Evolutionary conservation across 1,284 basidiomycete genomes (phyloP).

Genomic region (Tremellales sp.): DNA sequence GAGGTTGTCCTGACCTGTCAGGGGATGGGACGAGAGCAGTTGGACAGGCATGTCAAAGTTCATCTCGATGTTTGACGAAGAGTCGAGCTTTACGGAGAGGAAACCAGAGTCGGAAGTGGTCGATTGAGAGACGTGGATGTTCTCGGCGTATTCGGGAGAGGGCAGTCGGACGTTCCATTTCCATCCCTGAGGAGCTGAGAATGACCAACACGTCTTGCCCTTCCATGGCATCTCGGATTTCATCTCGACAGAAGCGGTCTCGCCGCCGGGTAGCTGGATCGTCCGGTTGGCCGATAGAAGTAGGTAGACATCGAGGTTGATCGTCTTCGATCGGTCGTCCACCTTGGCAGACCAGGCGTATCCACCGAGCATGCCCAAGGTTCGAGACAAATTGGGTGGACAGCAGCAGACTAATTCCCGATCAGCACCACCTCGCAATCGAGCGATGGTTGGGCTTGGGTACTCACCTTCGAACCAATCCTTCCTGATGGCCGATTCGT

Average conservation of each 20-base stretch:
- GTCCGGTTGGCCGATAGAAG: slow-evolving; percentile 14
- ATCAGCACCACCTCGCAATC: neutral
- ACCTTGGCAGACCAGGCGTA: slow-evolving; percentile 14
- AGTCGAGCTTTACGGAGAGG: neutral
- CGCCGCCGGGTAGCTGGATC: slow-evolving; percentile 15
- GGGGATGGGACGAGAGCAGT: slow-evolving; percentile 17
- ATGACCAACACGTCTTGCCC: slow-evolving; percentile 9
- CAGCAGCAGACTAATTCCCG: slow-evolving; percentile 16
- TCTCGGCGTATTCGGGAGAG: slow-evolving; percentile 13
- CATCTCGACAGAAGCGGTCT: slow-evolving; percentile 13
- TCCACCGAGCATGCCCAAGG: slow-evolving; percentile 19
- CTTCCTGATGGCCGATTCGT: slow-evolving; percentile 11
- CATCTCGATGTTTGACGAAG: neutral
- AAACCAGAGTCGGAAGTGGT: slow-evolving; percentile 6
- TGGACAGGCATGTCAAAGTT: slow-evolving; percentile 21
- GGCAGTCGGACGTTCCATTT: slow-evolving; percentile 17
- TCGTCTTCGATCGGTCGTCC: slow-evolving; percentile 3
- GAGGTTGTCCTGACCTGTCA: slow-evolving; percentile 16
- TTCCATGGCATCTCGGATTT: slow-evolving; percentile 21
- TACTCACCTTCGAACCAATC: slow-evolving; percentile 23
- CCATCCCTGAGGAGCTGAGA: slow-evolving; percentile 19
- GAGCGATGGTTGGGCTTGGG: neutral
- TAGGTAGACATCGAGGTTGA: slow-evolving; percentile 13
- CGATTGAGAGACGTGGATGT: slow-evolving; percentile 8
- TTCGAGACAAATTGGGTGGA: slow-evolving; percentile 19